Evolutionary conservation across 2,329 filamentous ascomycete genomes (phyloP), one percentile per base, ranked within the genome.

Genomic region (Exophiala lecanii-corni): DNA sequence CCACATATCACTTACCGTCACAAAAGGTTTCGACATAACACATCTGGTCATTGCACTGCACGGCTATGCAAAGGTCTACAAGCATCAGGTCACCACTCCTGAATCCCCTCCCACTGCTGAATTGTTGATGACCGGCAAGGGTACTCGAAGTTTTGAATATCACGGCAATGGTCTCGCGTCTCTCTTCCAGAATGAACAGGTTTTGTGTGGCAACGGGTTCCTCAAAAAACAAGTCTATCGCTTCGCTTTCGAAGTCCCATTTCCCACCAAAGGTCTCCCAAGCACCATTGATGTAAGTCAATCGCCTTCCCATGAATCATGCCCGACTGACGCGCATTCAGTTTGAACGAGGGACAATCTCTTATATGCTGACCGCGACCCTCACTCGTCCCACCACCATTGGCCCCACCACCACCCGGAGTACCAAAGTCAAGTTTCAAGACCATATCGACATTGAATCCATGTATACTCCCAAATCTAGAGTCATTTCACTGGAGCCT

Each of bases 341-440:
- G 89, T 98, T 98, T 64, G 92, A 97, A 67, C 82, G 91, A 60
- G 92, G 92, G 25, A 89, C 87, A 2, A 87, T 98, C 57, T 84
- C 85, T 15, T 98, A 97, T 67, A 81, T 91, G 69, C 78, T 97
- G 56, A 91, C 87, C 4, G 84, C 91, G 21, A 96, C 89, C 6
- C 65, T 97, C 44, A 97, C 91, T 15, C 81, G 89, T 43, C 91
- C 92, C 15, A 92, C 86, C 0, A 82, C 89, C 4, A 94, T 96
- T 49, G 77, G 83, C 10, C 83, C 91, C 2, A 89, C 83, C 2
- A 76, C 82, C 7, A 84, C 79, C 25, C 92, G 86, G 65, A 88
- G 94, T 54, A 78, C 81, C 49, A 89, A 89, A 58, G 75, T 98
- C 16, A 80, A 82, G 47, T 71, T 96, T 5, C 70, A 86, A 23